Percentiles rank a stretch among this genome's conserved stretches.
phyloP scores from a whole-genome alignment of 768 basidiomycete genomes.

The Suillus occidentalis region DNA sequence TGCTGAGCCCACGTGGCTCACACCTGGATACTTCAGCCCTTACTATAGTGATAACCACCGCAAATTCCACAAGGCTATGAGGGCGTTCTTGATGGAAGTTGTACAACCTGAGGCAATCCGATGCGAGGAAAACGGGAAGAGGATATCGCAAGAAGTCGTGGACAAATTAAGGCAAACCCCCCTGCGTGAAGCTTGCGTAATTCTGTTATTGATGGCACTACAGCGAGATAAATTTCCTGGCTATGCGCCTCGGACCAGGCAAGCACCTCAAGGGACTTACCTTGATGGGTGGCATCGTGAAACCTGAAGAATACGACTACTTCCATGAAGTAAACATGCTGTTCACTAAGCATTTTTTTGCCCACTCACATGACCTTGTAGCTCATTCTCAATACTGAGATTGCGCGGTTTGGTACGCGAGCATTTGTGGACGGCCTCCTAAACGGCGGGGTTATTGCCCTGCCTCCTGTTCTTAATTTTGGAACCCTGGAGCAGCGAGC shows the following conservation, averaged over 20 bases:
- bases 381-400: conserved; percentile 80
- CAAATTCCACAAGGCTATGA: conserved; percentile 71
- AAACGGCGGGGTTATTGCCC: conserved; percentile 80
- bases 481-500: conserved; percentile 72
- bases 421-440: conserved; percentile 88
- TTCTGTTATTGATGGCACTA: neutral
- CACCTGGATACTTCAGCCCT: conserved; percentile 63
- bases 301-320: conserved; percentile 87
- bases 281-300: conserved; percentile 73
- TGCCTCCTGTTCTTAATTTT: conserved; percentile 89
- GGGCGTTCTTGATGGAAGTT: conserved; percentile 75
- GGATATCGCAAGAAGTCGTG: conserved; percentile 80
- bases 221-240: conserved; percentile 76
- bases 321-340: conserved; percentile 76
- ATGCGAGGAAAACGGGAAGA: conserved; percentile 87
- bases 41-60: conserved; percentile 79
- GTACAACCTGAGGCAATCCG: conserved; percentile 71
- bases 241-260: conserved; percentile 90
- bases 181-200: neutral
- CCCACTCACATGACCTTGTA: conserved; percentile 27
- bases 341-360: neutral
- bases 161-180: conserved; percentile 69
- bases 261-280: conserved; percentile 80
- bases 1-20: conserved; percentile 83
- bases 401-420: conserved; percentile 80